Percentiles rank a stretch among this genome's conserved stretches.
phyloP scores from a whole-genome alignment of 768 basidiomycete genomes.

The Agaricus sinodeliciosus region DNA sequence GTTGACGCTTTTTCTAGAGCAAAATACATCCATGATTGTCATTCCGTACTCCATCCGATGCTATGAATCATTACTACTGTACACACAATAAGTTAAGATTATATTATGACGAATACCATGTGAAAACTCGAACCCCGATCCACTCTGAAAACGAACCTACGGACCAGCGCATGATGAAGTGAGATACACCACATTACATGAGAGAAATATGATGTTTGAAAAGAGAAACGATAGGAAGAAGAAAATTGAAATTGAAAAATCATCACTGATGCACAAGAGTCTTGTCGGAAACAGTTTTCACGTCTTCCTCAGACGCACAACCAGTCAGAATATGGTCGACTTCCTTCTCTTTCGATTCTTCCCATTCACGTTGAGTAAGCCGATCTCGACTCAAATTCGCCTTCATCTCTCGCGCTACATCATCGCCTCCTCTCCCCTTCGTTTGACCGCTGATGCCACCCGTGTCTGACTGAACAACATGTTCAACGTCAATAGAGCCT shows the following conservation, averaged over 20 bases:
- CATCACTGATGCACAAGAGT: conserved; percentile 7
- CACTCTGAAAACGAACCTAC: background rate
- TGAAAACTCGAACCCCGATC: background rate
- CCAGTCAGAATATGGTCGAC: no score
- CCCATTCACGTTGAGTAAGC: background rate
- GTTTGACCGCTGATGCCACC: background rate
- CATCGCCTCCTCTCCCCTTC: background rate
- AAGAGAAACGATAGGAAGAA: background rate
- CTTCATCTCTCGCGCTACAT: background rate
- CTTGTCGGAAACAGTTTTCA: conserved; percentile 4
- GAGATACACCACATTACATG: no score
- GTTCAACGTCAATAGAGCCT: background rate
- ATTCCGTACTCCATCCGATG: background rate
- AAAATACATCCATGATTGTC: background rate
- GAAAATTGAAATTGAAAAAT: background rate
- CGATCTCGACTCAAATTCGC: conserved; percentile 5
- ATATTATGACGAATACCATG: background rate
- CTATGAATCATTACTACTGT: background rate
- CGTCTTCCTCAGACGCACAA: conserved; percentile 1
- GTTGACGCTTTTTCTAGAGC: no score
- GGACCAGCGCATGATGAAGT: no score
- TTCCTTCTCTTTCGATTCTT: background rate
- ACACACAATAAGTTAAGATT: conserved; percentile 4
- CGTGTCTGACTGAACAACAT: background rate
- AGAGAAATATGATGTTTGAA: background rate